Conservation (phyloP, 2,329 filamentous ascomycete genomes). For the Myotisia sp. region DNA sequence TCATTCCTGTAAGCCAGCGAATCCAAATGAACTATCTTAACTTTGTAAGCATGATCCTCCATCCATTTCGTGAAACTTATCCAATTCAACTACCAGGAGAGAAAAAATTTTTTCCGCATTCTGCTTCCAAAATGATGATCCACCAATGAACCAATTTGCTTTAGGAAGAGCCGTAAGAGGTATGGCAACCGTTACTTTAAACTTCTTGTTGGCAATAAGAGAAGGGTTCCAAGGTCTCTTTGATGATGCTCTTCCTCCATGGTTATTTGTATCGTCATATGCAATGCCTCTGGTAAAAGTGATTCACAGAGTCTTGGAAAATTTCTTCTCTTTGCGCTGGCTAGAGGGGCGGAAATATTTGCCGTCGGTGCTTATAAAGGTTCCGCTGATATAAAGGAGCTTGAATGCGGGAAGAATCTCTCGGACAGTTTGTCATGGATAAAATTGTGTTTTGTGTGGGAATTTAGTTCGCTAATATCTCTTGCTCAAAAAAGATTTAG, state of each 20-base stretch:
- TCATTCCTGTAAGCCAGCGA: too few species aligned
- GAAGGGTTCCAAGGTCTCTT: background rate
- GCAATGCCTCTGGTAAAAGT: conserved; percentile 3
- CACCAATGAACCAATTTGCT: conserved; percentile 26
- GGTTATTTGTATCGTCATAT: conserved; percentile 12
- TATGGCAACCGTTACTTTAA: conserved; percentile 21
- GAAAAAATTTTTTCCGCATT: too few species aligned
- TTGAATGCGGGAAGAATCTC: too few species aligned
- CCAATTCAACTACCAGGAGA: too few species aligned
- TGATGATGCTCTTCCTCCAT: background rate
- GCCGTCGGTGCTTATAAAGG: conserved; percentile 36
- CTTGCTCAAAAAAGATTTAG: too few species aligned
- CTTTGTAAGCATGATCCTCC: too few species aligned
- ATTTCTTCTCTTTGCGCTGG: conserved; percentile 8
- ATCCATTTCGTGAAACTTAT: too few species aligned
- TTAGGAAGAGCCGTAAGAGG: conserved; percentile 38
- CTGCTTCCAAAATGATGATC: conserved; percentile 29
- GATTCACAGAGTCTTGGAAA: background rate
- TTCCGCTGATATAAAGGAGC: conserved; percentile 33
- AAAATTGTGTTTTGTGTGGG: too few species aligned
- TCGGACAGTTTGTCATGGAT: too few species aligned
- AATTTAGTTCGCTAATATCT: too few species aligned
- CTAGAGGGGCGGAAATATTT: conserved; percentile 13
- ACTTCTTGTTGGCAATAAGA: conserved; percentile 2
- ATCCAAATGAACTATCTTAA: too few species aligned